Conservation (phyloP, 2,329 filamentous ascomycete genomes). For the Colletotrichum cereale region DNA sequence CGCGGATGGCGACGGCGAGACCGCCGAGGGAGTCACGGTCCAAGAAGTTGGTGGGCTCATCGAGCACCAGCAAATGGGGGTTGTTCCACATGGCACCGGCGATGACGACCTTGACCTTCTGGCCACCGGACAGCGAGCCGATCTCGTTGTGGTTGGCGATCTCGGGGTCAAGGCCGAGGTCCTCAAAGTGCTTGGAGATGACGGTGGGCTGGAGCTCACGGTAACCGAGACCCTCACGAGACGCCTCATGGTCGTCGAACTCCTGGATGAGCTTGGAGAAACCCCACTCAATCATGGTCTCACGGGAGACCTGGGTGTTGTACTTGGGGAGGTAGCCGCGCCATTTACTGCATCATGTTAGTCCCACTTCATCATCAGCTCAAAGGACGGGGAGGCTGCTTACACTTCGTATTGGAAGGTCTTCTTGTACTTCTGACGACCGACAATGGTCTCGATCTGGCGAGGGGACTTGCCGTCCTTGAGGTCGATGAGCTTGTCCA, state of each 20-base stretch:
- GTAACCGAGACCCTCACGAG: constrained; percentile 97
- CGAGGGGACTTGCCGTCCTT: constrained; percentile 83
- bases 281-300: constrained; percentile 87
- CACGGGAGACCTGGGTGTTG: constrained; percentile 93
- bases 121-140: constrained; percentile 92
- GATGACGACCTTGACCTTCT: constrained; percentile 99
- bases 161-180: constrained; percentile 94
- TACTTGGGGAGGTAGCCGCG: constrained; percentile 86
- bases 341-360: constrained; percentile 79
- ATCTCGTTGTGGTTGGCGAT: constrained; percentile 99
- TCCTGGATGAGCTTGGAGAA: constrained; percentile 96
- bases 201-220: constrained; percentile 91
- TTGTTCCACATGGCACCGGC: constrained; percentile 99
- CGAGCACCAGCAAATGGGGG: constrained; percentile 94
- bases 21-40: constrained; percentile 97
- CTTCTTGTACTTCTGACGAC: constrained; percentile 99
- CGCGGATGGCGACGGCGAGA: constrained; percentile 95
- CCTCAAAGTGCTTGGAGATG: constrained; percentile 98
- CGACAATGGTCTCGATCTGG: constrained; percentile 89
- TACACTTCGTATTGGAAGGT: constrained; percentile 97
- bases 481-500: constrained; percentile 90
- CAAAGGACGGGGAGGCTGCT: constrained; percentile 49
- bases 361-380: constrained; percentile 44
- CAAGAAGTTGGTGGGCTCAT: constrained; percentile 99
- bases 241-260: constrained; percentile 98